Conservation (phyloP, 176 grass and related monocot species). For the Triticum dicoccoides region DNA sequence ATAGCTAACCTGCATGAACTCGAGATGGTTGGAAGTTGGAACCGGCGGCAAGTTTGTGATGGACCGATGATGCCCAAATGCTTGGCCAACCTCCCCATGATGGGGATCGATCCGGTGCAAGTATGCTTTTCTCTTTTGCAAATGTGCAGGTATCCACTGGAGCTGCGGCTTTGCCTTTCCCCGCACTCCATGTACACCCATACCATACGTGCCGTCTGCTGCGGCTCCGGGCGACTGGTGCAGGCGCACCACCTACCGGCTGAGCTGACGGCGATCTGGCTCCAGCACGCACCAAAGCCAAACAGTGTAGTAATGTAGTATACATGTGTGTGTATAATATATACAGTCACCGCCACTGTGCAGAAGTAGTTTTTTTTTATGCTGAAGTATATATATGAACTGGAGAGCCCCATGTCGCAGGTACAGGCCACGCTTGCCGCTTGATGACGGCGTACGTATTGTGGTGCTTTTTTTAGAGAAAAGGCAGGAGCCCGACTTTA, state of each 20-base stretch:
- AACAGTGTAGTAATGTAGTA: neutral
- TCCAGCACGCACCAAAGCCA: slow-evolving; percentile 10
- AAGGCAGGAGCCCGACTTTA: no score
- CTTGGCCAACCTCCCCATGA: slow-evolving; percentile 37
- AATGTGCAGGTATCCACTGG: neutral
- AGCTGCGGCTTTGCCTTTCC: slow-evolving; percentile 35
- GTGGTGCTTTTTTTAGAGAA: no score
- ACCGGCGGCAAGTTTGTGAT: neutral
- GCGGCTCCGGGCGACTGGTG: slow-evolving; percentile 11
- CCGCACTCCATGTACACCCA: slow-evolving; percentile 41
- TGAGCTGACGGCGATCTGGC: slow-evolving; percentile 1
- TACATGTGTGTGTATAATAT: neutral
- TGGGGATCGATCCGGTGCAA: slow-evolving; percentile 15
- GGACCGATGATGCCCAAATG: neutral
- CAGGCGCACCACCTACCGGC: slow-evolving; percentile 27
- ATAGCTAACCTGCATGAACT: neutral
- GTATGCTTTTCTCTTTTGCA: no score
- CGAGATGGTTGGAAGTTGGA: slow-evolving; percentile 22
- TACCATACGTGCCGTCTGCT: slow-evolving; percentile 36
- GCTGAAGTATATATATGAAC: no score
- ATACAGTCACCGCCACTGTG: neutral
- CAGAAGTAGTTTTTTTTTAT: no score
- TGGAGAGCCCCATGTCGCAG: no score
- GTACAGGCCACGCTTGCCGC: no score
- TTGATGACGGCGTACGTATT: no score